Percentiles rank a stretch among this genome's conserved stretches.
Evolutionary conservation across 1,284 basidiomycete genomes (phyloP).

Genomic region (Tilletia walkeri): DNA sequence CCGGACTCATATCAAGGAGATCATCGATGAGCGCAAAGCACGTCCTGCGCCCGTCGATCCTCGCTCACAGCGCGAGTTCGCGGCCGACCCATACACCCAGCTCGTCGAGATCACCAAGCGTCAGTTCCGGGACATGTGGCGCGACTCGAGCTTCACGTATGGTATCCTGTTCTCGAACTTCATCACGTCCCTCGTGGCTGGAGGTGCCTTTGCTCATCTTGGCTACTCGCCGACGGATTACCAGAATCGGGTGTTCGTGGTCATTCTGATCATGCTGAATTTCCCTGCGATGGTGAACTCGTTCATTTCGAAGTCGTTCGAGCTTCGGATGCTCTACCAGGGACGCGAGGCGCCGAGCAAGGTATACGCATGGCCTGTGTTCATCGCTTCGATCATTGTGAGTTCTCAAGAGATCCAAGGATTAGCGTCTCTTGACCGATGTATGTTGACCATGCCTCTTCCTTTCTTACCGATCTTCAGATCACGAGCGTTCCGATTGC

Average conservation of each 20-base stretch:
- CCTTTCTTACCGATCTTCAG: background rate
- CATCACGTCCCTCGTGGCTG: constrained; percentile 50
- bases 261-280: constrained; percentile 40
- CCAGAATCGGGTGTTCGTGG: constrained; percentile 33
- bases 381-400: constrained; percentile 36
- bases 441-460: background rate
- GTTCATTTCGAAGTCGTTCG: constrained; percentile 44
- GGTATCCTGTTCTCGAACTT: constrained; percentile 65
- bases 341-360: constrained; percentile 39
- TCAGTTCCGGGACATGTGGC: constrained; percentile 64
- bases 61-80: constrained; percentile 59
- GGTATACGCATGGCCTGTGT: constrained; percentile 40
- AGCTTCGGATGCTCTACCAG: constrained; percentile 38
- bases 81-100: constrained; percentile 63
- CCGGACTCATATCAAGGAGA: constrained; percentile 57
- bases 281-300: constrained; percentile 42
- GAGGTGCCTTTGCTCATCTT: constrained; percentile 35
- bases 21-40: constrained; percentile 54
- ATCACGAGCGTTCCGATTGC: constrained; percentile 40
- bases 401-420: background rate
- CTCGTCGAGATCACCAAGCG: constrained; percentile 62
- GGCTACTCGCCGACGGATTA: constrained; percentile 27
- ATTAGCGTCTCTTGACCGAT: too few relatives aligned
- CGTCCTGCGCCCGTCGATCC: constrained; percentile 32
- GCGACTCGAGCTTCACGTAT: constrained; percentile 72